These are phyloP conservation scores for Biancaea sappan DNA, from an alignment of 306 rosid species.

Conservation along the genomic window DNA sequence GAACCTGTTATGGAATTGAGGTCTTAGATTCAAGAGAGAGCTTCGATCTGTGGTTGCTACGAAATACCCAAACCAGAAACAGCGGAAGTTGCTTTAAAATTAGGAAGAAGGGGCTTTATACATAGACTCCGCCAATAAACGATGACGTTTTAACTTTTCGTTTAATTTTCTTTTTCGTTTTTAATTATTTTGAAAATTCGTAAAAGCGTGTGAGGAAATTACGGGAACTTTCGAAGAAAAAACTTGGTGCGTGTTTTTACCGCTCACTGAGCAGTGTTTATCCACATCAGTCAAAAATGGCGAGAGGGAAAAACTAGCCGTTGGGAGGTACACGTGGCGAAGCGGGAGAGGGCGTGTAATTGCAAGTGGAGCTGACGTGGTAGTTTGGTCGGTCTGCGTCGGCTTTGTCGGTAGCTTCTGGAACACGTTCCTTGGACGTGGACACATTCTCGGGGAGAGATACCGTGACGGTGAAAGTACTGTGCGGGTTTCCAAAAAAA, in stretches of 20 bases:
- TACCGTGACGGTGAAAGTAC: neutral
- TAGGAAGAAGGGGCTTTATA: conserved; percentile 6
- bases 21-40: neutral
- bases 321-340: conserved; percentile 62
- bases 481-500: too few species aligned
- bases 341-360: neutral
- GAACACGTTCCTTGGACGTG: conserved; percentile 28
- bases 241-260: neutral
- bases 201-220: conserved; percentile 47
- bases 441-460: neutral
- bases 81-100: neutral
- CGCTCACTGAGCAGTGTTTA: neutral
- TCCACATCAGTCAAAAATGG: conserved; percentile 47
- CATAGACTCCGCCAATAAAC: neutral
- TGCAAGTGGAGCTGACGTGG: conserved; percentile 53
- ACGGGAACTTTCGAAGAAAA: conserved; percentile 58
- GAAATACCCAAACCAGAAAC: neutral
- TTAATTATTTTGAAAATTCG: neutral
- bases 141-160: neutral
- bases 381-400: conserved; percentile 62
- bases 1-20: neutral
- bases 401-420: conserved; percentile 54
- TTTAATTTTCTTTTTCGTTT: neutral
- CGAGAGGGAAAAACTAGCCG: conserved; percentile 67
- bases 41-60: conserved; percentile 19